Base-by-base conservation (phyloP, 139 green algal genomes). In the Tetradesmus lagerheimii region DNA sequence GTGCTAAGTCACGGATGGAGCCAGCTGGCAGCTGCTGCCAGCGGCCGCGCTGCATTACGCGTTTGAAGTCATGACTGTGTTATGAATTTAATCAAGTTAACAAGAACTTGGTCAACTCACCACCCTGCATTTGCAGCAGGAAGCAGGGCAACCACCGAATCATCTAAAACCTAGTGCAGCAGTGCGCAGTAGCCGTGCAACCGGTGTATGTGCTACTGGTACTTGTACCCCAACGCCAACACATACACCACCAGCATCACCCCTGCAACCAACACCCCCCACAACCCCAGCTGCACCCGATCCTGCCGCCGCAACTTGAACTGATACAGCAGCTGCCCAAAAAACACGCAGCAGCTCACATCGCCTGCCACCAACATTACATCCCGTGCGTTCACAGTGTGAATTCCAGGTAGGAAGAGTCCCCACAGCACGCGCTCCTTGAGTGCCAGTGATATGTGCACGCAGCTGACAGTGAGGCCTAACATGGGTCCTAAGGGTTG, bases 301-400 rank as follows among this genome's bases (percentile, higher is more conserved):
- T 86, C 29, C 31, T 50, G 31, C 31, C 29, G 43, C 15, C 35
- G 67, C n/a, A 76, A 15, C 31, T 41, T 86, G 3, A n/a, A 43
- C 0, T 23, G 39, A 16, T 47, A 31, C 16, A 86, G 38, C 80
- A 86, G 35, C 15, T 34, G 34, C n/a, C 45, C 80, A 75, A 86
- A 86, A 20, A 86, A 86, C 45, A 86, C n/a, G 5, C 75, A 37
- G 45, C 80, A 86, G 45, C 80, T 86, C 29, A 86, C 16, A 29
- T 89, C 83, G 11, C 83, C 83, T 15, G 83, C 83, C 35, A 89
- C 66, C 3, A 89, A 31, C 83, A 89, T 89, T 15, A 89, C 83
- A 41, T 89, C 83, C 0, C 83, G 34, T 0, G 31, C 83, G 38
- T 89, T 89, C 27, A 80, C 83, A 16, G 83, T 89, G 62, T 89